phyloP scores from a whole-genome alignment of 805 yeast species.

The Metschnikowia kunwiensis region DNA sequence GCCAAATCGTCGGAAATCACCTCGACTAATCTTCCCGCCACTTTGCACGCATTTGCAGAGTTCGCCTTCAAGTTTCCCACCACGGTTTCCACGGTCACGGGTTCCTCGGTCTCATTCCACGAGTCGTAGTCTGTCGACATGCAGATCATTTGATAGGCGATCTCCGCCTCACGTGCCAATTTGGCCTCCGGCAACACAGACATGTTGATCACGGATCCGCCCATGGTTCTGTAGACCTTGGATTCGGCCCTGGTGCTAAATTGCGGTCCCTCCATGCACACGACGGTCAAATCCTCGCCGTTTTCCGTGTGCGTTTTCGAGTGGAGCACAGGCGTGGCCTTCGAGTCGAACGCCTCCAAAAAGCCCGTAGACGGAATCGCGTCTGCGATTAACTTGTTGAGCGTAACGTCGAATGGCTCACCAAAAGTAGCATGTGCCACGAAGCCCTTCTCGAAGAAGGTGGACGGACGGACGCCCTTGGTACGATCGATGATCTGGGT shows the following conservation, averaged over 20 bases:
- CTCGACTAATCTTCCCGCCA: constrained; percentile 69
- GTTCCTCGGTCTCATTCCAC: constrained; percentile 93
- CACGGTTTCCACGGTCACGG: constrained; percentile 97
- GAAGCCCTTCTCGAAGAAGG: constrained; percentile 87
- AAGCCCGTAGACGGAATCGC: constrained; percentile 42
- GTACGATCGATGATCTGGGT: constrained; percentile 96
- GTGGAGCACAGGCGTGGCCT: constrained; percentile 50
- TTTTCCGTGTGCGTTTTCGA: constrained; percentile 54
- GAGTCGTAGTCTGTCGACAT: constrained; percentile 99
- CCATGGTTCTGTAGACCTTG: constrained; percentile 77
- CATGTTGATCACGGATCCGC: constrained; percentile 96
- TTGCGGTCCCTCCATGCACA: constrained; percentile 99
- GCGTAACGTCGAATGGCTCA: constrained; percentile 83
- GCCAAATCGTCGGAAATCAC: constrained; percentile 60
- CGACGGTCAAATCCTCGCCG: constrained; percentile 72
- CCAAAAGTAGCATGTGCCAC: constrained; percentile 98
- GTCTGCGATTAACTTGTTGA: constrained; percentile 64
- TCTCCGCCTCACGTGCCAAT: constrained; percentile 95
- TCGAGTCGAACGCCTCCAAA: constrained; percentile 49
- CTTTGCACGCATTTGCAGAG: constrained; percentile 74
- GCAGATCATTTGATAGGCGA: constrained; percentile 95
- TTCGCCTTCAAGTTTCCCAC: constrained; percentile 88
- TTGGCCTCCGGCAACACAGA: constrained; percentile 96
- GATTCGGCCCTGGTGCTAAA: constrained; percentile 97
- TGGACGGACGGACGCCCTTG: constrained; percentile 86